Evolutionary conservation across 768 basidiomycete genomes (phyloP).

Genomic region (Termitomyces heimii): DNA sequence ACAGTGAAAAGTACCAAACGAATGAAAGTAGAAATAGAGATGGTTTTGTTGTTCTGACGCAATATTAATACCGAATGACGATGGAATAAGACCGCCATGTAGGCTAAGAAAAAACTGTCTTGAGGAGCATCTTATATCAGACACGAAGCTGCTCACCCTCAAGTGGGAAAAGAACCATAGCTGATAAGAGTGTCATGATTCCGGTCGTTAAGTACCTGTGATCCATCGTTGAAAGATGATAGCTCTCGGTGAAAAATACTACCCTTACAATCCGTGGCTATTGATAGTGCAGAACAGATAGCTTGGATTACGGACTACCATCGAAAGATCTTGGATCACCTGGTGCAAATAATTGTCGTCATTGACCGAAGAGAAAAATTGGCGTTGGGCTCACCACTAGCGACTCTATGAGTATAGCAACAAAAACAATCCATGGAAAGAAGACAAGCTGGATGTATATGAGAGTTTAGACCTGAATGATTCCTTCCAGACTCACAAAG

Average conservation of each 20-base stretch:
- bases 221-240: background rate
- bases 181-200: background rate
- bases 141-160: background rate
- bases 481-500: background rate
- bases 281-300: background rate
- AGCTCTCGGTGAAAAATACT: background rate
- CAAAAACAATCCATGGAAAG: constrained; percentile 1
- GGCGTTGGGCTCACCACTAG: background rate
- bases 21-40: constrained; percentile 1
- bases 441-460: background rate
- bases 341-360: background rate
- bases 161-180: background rate
- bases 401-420: background rate
- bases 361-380: background rate
- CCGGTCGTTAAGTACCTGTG: background rate
- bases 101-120: background rate
- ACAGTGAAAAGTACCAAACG: constrained; percentile 3
- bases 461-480: background rate
- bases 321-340: background rate
- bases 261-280: background rate
- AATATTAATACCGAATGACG: background rate
- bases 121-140: background rate
- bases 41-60: background rate
- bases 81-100: background rate
- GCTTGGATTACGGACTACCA: background rate